Base-by-base conservation (phyloP, 305 asterid species). In the Solanum chacoense region DNA sequence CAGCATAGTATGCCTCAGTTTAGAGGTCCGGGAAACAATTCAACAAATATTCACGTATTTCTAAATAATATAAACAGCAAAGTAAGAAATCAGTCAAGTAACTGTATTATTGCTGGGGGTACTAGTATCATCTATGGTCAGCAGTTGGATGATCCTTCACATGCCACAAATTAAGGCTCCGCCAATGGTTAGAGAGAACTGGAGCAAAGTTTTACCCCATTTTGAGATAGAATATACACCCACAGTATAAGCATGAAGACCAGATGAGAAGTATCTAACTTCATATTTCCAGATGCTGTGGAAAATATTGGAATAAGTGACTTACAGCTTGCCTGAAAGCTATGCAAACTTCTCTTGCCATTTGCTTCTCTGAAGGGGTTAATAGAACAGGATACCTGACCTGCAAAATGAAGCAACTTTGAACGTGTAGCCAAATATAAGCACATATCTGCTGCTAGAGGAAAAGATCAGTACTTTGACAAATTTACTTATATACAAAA, bases 281-380 rank as follows among this genome's bases (percentile, higher is more conserved):
- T 40, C 85, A 40, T 40, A 14, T 28, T 81, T 81, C 38, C 71
- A 81, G 31, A 81, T 14, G 38, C 16, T 16, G 38, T 81, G 32
- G 69, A 42, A 35, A 38, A 78, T 38, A 28, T 81, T 81, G 24
- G 26, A 72, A 28, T 37, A 84, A 26, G 59, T 40, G 28, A 94
- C 99, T 96, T 93, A 97, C 98, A 87, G 94, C 94, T 96, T 97
- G 99, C 90, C 96, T 94, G 90, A 97, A 96, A 59, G 99, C 99
- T 22, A 94, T 92, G 95, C 99, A 97, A 87, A 97, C 98, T 85
- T 97, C 98, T 94, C 99, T 94, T 35, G 98, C 93, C 97, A 97
- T 95, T 93, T 97, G 97, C 92, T 97, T 97, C 93, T 97, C 98
- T 40, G 93, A 22, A 88, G 99, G 99, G 88, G 99, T 97, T 87